phyloP scores from a whole-genome alignment of 768 basidiomycete genomes.

The Mycena haematopus region DNA sequence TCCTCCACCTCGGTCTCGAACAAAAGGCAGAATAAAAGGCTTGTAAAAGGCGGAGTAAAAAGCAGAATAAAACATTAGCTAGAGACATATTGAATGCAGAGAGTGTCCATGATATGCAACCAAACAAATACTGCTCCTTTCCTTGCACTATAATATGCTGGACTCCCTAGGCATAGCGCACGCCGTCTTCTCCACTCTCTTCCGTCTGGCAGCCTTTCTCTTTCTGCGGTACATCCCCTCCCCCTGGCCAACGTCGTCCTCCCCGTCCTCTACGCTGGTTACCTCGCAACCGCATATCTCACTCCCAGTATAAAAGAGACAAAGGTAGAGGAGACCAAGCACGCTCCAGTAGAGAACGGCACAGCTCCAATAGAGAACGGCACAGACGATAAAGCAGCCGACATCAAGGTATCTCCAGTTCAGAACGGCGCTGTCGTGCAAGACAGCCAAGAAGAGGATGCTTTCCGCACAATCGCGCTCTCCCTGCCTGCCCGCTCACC shows the following conservation, averaged over 20 bases:
- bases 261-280: constrained; percentile 44
- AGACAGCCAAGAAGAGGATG: constrained; percentile 14
- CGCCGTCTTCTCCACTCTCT: constrained; percentile 39
- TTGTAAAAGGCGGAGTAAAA: too few species aligned
- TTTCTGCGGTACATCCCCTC: constrained; percentile 51
- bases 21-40: constrained; percentile 52
- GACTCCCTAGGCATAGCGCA: neutral
- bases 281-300: constrained; percentile 61
- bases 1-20: constrained; percentile 86
- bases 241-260: constrained; percentile 38
- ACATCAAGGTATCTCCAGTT: neutral
- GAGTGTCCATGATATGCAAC: too few species aligned
- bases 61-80: too few species aligned
- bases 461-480: constrained; percentile 35
- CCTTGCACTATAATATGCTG: neutral
- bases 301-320: constrained; percentile 31
- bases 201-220: constrained; percentile 52
- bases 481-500: constrained; percentile 39
- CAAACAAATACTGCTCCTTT: too few species aligned
- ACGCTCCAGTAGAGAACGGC: neutral
- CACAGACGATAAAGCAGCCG: neutral
- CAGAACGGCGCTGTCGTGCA: neutral
- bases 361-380: neutral
- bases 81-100: too few species aligned
- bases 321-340: neutral